These are phyloP conservation scores for Trichoderma atroviride DNA, from an alignment of 2,329 filamentous ascomycete species.

Conservation along the genomic window DNA sequence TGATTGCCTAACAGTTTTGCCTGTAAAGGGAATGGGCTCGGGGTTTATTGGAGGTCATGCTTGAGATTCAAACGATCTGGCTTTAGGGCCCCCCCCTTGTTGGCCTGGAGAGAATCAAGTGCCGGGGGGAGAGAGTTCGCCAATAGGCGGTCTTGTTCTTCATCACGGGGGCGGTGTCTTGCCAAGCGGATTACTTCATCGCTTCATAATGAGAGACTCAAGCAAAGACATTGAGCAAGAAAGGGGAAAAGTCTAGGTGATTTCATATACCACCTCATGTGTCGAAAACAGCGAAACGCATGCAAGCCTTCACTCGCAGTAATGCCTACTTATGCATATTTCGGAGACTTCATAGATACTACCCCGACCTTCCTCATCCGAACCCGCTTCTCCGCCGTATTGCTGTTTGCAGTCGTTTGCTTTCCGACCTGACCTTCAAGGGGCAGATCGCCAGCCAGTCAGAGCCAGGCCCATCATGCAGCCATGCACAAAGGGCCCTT, in stretches of 20 bases:
- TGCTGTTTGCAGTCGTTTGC: not conserved
- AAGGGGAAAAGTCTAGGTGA: not conserved
- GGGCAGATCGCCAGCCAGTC: conserved; percentile 2
- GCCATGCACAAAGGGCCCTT: not conserved
- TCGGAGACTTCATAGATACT: not conserved
- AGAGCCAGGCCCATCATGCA: not conserved
- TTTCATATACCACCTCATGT: not conserved
- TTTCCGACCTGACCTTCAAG: not conserved
- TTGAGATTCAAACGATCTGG: conserved; percentile 7
- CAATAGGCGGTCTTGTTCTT: not conserved
- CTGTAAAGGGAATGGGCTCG: not conserved
- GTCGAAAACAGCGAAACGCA: not conserved
- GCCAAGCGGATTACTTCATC: not conserved
- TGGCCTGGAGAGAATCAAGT: not conserved
- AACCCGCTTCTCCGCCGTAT: conserved; percentile 23
- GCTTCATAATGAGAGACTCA: not conserved
- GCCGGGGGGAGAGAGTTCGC: not conserved
- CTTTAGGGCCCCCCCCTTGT: not conserved
- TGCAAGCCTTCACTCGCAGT: not conserved
- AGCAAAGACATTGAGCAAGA: not conserved
- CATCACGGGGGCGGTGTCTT: not conserved
- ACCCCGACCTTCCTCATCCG: conserved; percentile 26
- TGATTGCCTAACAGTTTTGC: conserved; percentile 26
- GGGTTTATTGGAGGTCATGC: conserved; percentile 4
- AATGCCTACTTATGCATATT: not conserved